These are phyloP conservation scores for Escovopsis sp. DNA, from an alignment of 2,329 filamentous ascomycete species.

Conservation along the genomic window DNA sequence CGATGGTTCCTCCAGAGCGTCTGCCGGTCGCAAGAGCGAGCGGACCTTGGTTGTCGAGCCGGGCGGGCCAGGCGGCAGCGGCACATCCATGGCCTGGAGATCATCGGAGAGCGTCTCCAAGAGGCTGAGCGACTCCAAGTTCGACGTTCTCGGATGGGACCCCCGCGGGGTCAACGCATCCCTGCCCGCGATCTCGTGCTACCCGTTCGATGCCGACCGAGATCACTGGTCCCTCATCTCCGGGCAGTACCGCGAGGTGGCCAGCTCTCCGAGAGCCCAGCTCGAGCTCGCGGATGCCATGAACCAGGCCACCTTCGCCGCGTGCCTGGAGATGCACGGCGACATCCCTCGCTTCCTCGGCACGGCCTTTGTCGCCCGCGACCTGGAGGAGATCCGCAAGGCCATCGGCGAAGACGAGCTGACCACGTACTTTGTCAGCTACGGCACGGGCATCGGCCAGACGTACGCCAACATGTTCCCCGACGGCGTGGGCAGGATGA, in stretches of 20 bases:
- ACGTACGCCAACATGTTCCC: slow-evolving; percentile 38
- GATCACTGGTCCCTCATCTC: slow-evolving; percentile 31
- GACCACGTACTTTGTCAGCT: slow-evolving; percentile 35
- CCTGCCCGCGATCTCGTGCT: slow-evolving; percentile 31
- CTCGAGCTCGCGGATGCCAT: slow-evolving; percentile 30
- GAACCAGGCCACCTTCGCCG: slow-evolving; percentile 28
- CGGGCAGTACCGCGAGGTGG: slow-evolving; percentile 24
- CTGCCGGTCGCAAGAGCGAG: slow-evolving; percentile 23
- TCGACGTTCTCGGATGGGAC: slow-evolving; percentile 38
- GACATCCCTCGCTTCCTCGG: slow-evolving; percentile 31
- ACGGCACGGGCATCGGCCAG: slow-evolving; percentile 37
- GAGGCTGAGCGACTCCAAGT: slow-evolving; percentile 27
- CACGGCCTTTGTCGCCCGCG: slow-evolving; percentile 32
- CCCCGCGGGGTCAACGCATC: slow-evolving; percentile 37
- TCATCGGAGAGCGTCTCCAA: slow-evolving; percentile 21
- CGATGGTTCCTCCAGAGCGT: slow-evolving; percentile 6
- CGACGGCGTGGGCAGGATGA: slow-evolving; percentile 29
- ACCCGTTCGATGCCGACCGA: slow-evolving; percentile 28
- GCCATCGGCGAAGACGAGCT: slow-evolving; percentile 30
- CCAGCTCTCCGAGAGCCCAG: slow-evolving; percentile 20
- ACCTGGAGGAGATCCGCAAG: slow-evolving; percentile 33
- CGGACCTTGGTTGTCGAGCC: slow-evolving; percentile 36
- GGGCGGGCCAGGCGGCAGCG: slow-evolving; percentile 35
- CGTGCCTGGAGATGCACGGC: slow-evolving; percentile 28
- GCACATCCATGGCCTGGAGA: slow-evolving; percentile 27